A percentile compares a stretch with the other conserved stretches of the same genome.
phyloP scores from a whole-genome alignment of 1,284 basidiomycete genomes.

The Ganoderma sinense region DNA sequence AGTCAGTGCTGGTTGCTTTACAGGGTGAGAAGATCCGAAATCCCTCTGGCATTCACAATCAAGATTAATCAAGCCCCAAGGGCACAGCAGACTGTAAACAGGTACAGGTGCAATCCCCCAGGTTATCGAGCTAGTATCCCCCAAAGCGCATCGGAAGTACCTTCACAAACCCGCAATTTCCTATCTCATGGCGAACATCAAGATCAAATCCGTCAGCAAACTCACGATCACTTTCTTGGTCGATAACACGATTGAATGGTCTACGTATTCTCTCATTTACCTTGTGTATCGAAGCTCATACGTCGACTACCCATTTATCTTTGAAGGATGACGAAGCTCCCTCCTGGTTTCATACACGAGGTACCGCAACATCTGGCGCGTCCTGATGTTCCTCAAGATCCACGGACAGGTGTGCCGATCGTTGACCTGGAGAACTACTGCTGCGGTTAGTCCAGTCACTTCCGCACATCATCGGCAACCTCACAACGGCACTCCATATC shows the following conservation, averaged over 20 bases:
- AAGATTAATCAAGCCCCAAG: too few species aligned
- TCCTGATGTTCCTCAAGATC: slow-evolving; percentile 56
- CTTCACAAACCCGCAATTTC: not conserved
- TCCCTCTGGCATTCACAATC: too few species aligned
- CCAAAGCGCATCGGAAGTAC: not conserved
- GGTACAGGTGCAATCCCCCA: too few species aligned
- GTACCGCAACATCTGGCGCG: slow-evolving; percentile 66
- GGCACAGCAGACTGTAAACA: too few species aligned
- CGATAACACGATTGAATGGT: slow-evolving; percentile 85
- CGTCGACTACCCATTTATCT: not conserved
- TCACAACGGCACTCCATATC: slow-evolving; percentile 36
- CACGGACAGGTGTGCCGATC: slow-evolving; percentile 66
- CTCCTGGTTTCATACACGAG: slow-evolving; percentile 81
- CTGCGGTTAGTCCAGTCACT: slow-evolving; percentile 67
- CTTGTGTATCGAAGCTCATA: not conserved
- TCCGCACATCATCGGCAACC: slow-evolving; percentile 83
- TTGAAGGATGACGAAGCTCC: slow-evolving; percentile 77
- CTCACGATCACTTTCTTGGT: slow-evolving; percentile 74
- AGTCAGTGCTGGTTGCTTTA: too few species aligned
- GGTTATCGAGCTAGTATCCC: too few species aligned
- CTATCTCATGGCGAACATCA: not conserved
- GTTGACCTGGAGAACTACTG: slow-evolving; percentile 80
- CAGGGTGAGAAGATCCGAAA: too few species aligned
- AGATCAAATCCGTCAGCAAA: slow-evolving; percentile 50
- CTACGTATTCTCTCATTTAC: slow-evolving; percentile 14